A percentile compares a stretch with the other conserved stretches of the same genome.
Evolutionary conservation across 306 rosid species (phyloP).

Genomic region (Cicer yamashitae): DNA sequence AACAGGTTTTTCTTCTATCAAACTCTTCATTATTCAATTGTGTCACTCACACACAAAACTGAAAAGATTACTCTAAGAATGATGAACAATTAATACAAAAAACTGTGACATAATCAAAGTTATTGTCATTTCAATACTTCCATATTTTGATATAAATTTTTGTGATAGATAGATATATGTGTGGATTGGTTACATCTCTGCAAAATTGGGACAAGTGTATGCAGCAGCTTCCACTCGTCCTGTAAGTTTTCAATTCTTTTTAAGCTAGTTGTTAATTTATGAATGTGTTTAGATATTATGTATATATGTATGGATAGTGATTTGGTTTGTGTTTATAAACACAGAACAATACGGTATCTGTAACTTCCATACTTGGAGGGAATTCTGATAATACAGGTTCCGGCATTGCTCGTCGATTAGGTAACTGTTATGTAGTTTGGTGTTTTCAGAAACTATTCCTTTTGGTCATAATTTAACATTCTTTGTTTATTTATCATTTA

Average conservation of each 20-base stretch:
- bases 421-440: slow-evolving; percentile 46
- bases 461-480: slow-evolving; percentile 20
- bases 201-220: slow-evolving; percentile 77
- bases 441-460: neutral
- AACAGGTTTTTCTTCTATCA: slow-evolving; percentile 58
- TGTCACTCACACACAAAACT: neutral
- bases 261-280: neutral
- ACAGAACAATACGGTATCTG: slow-evolving; percentile 68
- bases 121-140: slow-evolving; percentile 19
- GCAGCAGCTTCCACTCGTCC: slow-evolving; percentile 88
- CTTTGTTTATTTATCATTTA: slow-evolving; percentile 30
- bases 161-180: slow-evolving; percentile 76
- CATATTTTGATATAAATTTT: slow-evolving; percentile 19
- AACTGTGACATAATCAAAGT: neutral
- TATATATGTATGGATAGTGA: neutral
- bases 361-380: slow-evolving; percentile 85
- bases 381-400: slow-evolving; percentile 87
- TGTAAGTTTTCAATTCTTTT: slow-evolving; percentile 53
- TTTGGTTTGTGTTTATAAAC: slow-evolving; percentile 13
- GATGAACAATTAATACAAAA: neutral
- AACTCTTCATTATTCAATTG: neutral
- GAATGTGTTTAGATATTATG: neutral
- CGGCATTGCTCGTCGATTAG: slow-evolving; percentile 82
- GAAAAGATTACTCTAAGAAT: neutral
- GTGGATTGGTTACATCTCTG: slow-evolving; percentile 87